Conservation (phyloP, 2,329 filamentous ascomycete species). For the Knufia petricola region DNA sequence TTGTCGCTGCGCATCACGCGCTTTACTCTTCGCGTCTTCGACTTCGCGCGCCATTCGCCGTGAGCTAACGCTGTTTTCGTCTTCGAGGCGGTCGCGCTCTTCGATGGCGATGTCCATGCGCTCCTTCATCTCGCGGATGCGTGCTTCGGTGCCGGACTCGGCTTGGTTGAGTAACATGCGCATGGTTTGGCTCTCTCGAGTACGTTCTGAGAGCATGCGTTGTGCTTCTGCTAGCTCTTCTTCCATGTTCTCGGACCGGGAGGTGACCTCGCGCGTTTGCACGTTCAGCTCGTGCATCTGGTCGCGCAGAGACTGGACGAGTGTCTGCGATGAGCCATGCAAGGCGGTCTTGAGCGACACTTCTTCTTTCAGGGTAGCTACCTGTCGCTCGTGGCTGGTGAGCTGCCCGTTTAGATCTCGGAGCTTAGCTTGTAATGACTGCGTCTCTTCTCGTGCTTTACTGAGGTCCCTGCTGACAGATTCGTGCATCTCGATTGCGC, state of each 20-base stretch:
- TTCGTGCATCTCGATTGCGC: conserved; percentile 64
- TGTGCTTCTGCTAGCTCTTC: conserved; percentile 88
- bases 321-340: conserved; percentile 71
- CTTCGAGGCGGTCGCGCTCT: conserved; percentile 84
- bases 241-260: conserved; percentile 74
- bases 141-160: conserved; percentile 69
- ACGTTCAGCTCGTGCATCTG: conserved; percentile 79
- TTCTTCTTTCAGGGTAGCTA: conserved; percentile 62
- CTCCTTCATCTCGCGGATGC: conserved; percentile 79
- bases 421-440: conserved; percentile 45
- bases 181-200: conserved; percentile 91
- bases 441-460: conserved; percentile 62
- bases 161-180: conserved; percentile 76
- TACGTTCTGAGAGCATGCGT: conserved; percentile 74
- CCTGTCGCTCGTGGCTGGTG: conserved; percentile 58
- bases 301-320: conserved; percentile 87
- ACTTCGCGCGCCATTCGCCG: conserved; percentile 70
- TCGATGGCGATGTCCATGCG: conserved; percentile 85
- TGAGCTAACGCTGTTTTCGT: conserved; percentile 71
- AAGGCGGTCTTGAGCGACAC: conserved; percentile 75
- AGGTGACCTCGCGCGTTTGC: conserved; percentile 81
- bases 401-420: conserved; percentile 67
- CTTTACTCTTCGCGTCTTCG: conserved; percentile 70
- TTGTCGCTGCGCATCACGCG: conserved; percentile 72
- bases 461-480: conserved; percentile 61